Evolutionary conservation across 495 filamentous ascomycete species (phyloP).

Genomic region (Entonaema liquescens): DNA sequence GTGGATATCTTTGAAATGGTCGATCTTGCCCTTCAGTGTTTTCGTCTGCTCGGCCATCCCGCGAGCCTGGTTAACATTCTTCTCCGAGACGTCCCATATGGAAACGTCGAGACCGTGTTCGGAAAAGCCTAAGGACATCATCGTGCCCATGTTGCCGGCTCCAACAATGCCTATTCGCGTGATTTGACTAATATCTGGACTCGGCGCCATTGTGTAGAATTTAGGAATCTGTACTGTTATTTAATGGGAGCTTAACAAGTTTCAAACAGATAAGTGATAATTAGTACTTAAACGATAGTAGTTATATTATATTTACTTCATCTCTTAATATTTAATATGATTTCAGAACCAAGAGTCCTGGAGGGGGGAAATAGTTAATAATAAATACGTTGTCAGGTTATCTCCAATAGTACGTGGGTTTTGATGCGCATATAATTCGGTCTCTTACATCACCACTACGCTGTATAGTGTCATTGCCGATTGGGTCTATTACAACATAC

Average conservation of each 20-base stretch:
- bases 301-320: not conserved
- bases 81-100: slow-evolving; percentile 29
- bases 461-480: not conserved
- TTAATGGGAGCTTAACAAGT: not conserved
- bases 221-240: not conserved
- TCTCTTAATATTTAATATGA: not conserved
- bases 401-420: not conserved
- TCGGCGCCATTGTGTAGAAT: slow-evolving; percentile 8
- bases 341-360: not conserved
- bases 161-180: slow-evolving; percentile 33
- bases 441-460: slow-evolving; percentile 8
- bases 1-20: slow-evolving; percentile 34
- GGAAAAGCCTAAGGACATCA: slow-evolving; percentile 39
- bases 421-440: not conserved
- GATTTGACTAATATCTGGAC: slow-evolving; percentile 24
- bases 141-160: slow-evolving; percentile 34
- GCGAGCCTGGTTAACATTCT: slow-evolving; percentile 30
- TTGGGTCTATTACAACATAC: slow-evolving; percentile 8
- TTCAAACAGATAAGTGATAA: not conserved
- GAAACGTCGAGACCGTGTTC: slow-evolving; percentile 34
- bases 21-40: slow-evolving; percentile 30
- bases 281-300: not conserved
- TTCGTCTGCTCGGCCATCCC: slow-evolving; percentile 29
- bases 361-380: not conserved
- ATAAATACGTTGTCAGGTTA: not conserved